Evolutionary conservation across 805 yeast species (phyloP), one percentile per base, ranked within the genome.

Genomic region (Candida silvatica): DNA sequence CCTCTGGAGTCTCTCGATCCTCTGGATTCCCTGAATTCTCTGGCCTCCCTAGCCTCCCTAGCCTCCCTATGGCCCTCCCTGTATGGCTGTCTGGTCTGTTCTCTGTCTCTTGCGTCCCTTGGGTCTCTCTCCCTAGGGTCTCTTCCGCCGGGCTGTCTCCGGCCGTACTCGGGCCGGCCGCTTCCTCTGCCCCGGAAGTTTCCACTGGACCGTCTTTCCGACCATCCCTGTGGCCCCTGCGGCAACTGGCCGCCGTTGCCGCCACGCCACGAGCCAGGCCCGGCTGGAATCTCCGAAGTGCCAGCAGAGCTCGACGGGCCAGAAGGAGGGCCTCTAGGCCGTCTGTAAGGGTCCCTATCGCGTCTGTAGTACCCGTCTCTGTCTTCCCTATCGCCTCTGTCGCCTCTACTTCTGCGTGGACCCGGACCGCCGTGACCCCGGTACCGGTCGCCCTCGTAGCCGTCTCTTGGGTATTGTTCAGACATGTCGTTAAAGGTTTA

Each of bases 11-110:
- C 23, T 32, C 37, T 32, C 12, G 18, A 22, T n/a, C 17, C 29
- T 27, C 36, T 36, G 6, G 34, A 24, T 24, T 51, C 28, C 54
- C 43, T 28, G 45, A 54, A 34, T 44, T 47, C 31, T 51, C 41
- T 17, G 42, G 30, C 14, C 12, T 33, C 51, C 23, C 37, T 34
- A 17, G 24, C 34, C 7, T 18, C 20, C 18, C 30, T 26, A 8
- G 20, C 9, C 6, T 34, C 34, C 32, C 38, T 37, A 37, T 37
- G 20, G 12, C n/a, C n/a, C n/a, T 27, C 34, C 34, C 40, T 40
- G 12, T 32, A 36, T n/a, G n/a, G n/a, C 17, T 43, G 37, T 28
- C 35, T 32, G 22, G 35, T 23, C 28, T 39, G 43, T 32, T 54
- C 45, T 14, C 36, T 41, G 16, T 41, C 36, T 22, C 24, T 22